Evolutionary conservation across 306 rosid species (phyloP).

Genomic region (Begonia loranthoides): DNA sequence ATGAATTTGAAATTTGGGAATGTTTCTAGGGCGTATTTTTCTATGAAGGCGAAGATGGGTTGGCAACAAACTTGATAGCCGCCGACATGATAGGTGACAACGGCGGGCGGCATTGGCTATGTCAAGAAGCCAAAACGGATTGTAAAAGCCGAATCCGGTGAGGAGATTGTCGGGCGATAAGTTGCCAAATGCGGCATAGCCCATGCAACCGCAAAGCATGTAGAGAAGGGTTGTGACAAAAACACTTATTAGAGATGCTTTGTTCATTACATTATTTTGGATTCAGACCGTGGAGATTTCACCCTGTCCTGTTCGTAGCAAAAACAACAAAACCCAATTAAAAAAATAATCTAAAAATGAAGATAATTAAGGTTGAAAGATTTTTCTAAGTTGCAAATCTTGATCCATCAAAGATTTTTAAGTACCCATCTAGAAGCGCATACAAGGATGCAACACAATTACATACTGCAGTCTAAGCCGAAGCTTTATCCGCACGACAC

Average conservation of each 20-base stretch:
- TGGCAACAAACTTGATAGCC: conserved; percentile 71
- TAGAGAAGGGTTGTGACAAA: conserved; percentile 49
- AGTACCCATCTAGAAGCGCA: too few species aligned
- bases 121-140: conserved; percentile 72
- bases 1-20: conserved; percentile 38
- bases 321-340: neutral
- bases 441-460: too few species aligned
- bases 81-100: conserved; percentile 67
- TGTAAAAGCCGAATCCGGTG: conserved; percentile 60
- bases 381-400: too few species aligned
- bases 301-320: conserved; percentile 42
- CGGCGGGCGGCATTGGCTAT: conserved; percentile 70
- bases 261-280: conserved; percentile 66
- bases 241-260: conserved; percentile 39
- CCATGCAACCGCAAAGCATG: conserved; percentile 77
- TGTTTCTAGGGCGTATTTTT: conserved; percentile 17
- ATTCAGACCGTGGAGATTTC: conserved; percentile 54
- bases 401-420: too few species aligned
- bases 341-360: too few species aligned
- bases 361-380: conserved; percentile 9
- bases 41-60: conserved; percentile 58
- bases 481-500: too few species aligned
- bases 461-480: too few species aligned
- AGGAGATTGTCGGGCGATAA: conserved; percentile 61
- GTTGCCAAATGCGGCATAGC: conserved; percentile 69